Base-by-base conservation (phyloP, 2,329 filamentous ascomycete species). In the Epichloe aotearoae region DNA sequence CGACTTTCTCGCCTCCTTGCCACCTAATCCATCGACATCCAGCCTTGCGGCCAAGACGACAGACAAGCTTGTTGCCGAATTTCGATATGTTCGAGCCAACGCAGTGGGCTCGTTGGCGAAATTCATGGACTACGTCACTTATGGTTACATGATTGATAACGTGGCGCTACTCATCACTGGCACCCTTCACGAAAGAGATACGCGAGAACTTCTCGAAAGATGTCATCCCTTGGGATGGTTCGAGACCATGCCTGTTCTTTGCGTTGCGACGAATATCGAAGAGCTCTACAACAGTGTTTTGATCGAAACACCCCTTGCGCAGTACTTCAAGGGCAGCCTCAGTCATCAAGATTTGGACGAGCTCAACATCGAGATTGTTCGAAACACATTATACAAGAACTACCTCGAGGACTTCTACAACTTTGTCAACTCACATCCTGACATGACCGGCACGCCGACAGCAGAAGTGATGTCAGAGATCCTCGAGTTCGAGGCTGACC, bases 111-210 rank as follows among this genome's bases (percentile, higher is more conserved):
- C 89, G 1, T 81, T 96, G 38, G 84, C 90, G 55, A 89, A 88
- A 65, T 98, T 98, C 69, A 89, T 98, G 80, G 89, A 97, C 69
- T 98, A 95, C 69, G 75, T 98, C 54, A 98, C 93, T 1, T 98
- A 98, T 67, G 91, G 90, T 55, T 98, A 98, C 76, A 98, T 98
- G 93, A 98, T 98, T 69, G 93, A 98, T 72, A 98, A 98, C 62
- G 89, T 98, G 49, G 93, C 94, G 39, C 83, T 98, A 40, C 82
- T 98, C 62, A 98, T 98, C 69, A 98, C 93, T 20, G 93, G 93
- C 55, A 98, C 93, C 12, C 79, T 98, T 33, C 93, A 98, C 71
- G 94, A 98, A 72, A 82, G 93, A 65, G 93, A 98, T 67, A 98
- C 93, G 3, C 83, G 90, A 53, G 93, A 98, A 71, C 79, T 98